phyloP scores from a whole-genome alignment of 176 grass and related monocot species.

The Triticum aestivum region DNA sequence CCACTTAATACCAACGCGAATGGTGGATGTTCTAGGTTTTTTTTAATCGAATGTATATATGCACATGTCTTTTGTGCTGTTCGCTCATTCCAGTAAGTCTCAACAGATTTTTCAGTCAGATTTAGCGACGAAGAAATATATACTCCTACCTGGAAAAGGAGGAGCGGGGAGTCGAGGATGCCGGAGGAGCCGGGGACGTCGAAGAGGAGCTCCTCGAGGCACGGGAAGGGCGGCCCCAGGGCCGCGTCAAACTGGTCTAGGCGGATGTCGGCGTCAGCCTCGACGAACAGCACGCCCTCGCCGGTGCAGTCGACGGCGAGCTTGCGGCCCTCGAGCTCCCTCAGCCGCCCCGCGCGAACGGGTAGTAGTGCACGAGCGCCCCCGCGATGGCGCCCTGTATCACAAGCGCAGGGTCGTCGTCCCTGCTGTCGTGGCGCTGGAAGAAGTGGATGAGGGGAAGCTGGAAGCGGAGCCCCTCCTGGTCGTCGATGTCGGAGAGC shows the following conservation, averaged over 20 bases:
- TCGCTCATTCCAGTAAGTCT: too few relatives aligned
- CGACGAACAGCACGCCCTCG: background rate
- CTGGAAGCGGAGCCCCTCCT: background rate
- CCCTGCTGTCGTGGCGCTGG: background rate
- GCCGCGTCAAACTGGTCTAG: too few relatives aligned
- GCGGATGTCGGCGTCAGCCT: too few relatives aligned
- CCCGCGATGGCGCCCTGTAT: background rate
- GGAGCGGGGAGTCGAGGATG: background rate
- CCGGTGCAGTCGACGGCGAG: background rate
- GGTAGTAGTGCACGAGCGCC: background rate
- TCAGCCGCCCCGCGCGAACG: slow-evolving; percentile 33
- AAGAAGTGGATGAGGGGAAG: background rate
- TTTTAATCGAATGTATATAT: too few relatives aligned
- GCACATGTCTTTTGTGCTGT: too few relatives aligned
- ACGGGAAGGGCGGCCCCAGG: background rate
- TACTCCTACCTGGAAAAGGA: background rate
- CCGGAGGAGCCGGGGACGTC: background rate
- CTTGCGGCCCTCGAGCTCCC: background rate
- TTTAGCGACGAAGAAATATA: too few relatives aligned
- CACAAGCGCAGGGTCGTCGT: background rate
- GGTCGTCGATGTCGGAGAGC: background rate
- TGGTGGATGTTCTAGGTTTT: too few relatives aligned
- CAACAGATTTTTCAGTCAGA: too few relatives aligned
- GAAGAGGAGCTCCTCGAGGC: background rate
- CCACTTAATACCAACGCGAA: too few relatives aligned